phyloP scores from a whole-genome alignment of 306 rosid genomes.

The Gillenia trifoliata region DNA sequence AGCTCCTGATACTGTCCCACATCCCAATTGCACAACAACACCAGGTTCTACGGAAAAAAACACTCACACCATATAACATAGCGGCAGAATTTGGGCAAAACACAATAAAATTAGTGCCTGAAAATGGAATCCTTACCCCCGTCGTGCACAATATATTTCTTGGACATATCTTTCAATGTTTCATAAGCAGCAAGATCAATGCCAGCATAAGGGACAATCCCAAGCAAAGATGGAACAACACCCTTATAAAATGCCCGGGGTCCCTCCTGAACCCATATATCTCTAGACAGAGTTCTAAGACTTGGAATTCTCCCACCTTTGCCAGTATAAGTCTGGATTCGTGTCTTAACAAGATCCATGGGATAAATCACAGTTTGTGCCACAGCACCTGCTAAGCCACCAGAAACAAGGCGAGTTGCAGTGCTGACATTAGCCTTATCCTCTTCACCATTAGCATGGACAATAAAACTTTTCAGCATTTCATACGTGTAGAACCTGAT shows the following conservation, averaged over 20 bases:
- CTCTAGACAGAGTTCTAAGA: conserved; percentile 53
- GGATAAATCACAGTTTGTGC: conserved; percentile 86
- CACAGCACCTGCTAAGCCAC: conserved; percentile 86
- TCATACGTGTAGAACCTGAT: conserved; percentile 70
- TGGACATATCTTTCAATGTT: conserved; percentile 76
- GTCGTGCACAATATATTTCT: conserved; percentile 56
- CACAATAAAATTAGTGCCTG: not conserved
- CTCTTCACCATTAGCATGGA: conserved; percentile 45
- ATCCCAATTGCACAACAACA: conserved; percentile 78
- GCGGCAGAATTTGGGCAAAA: conserved; percentile 26
- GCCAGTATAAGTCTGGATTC: conserved; percentile 56
- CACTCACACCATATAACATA: conserved; percentile 22
- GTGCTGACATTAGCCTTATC: conserved; percentile 50
- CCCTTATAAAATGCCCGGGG: conserved; percentile 82
- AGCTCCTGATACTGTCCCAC: conserved; percentile 89
- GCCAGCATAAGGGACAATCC: conserved; percentile 89
- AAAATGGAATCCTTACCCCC: conserved; percentile 37
- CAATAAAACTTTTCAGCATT: conserved; percentile 52
- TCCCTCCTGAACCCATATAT: conserved; percentile 80
- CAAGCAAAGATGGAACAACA: conserved; percentile 74
- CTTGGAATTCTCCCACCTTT: conserved; percentile 56
- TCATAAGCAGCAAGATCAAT: conserved; percentile 88
- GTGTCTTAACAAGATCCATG: conserved; percentile 82
- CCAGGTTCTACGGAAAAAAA: conserved; percentile 56
- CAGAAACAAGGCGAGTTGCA: conserved; percentile 57